A percentile compares a stretch with the other conserved stretches of the same genome.
Evolutionary conservation across 768 basidiomycete genomes (phyloP).

Genomic region (Pleurotus ostreatus): DNA sequence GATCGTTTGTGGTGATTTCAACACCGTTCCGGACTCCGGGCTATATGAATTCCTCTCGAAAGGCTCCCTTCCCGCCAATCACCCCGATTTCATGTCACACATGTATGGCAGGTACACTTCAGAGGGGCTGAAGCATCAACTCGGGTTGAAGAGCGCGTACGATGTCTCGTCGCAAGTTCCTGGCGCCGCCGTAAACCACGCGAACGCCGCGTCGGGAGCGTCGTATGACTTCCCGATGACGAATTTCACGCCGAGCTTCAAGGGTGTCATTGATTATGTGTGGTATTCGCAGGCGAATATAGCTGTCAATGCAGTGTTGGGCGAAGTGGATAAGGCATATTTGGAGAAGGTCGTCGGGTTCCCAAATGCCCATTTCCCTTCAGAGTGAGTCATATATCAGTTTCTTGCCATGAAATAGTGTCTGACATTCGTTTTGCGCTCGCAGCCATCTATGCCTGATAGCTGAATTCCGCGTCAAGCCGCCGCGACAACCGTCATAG

Average conservation of each 20-base stretch:
- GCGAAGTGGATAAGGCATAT: constrained; percentile 82
- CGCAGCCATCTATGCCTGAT: constrained; percentile 69
- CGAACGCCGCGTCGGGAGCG: too few relatives aligned
- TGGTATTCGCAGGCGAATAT: constrained; percentile 82
- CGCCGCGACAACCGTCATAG: constrained; percentile 37
- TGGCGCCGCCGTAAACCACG: constrained; percentile 9
- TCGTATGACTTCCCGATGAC: constrained; percentile 58
- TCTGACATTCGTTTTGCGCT: constrained; percentile 5
- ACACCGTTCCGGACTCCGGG: constrained; percentile 81
- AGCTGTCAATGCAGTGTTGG: constrained; percentile 77
- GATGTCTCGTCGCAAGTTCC: constrained; percentile 32
- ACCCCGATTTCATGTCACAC: constrained; percentile 90
- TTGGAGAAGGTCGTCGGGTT: constrained; percentile 91
- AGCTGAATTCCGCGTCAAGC: constrained; percentile 77
- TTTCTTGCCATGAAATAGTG: constrained; percentile 8
- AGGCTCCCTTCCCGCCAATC: constrained; percentile 66
- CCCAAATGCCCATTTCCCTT: constrained; percentile 95
- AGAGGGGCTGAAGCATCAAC: constrained; percentile 76
- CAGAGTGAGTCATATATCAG: constrained; percentile 65
- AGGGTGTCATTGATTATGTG: constrained; percentile 87
- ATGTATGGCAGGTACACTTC: constrained; percentile 91
- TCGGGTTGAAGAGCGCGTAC: constrained; percentile 86
- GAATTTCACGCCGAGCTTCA: constrained; percentile 86
- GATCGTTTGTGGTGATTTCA: constrained; percentile 94
- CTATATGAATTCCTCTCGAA: constrained; percentile 88